Percentiles rank a stretch among this genome's conserved stretches.
These are phyloP conservation scores for Sporothrix schenckii DNA, from an alignment of 2,329 filamentous ascomycete genomes.

Conservation along the genomic window DNA sequence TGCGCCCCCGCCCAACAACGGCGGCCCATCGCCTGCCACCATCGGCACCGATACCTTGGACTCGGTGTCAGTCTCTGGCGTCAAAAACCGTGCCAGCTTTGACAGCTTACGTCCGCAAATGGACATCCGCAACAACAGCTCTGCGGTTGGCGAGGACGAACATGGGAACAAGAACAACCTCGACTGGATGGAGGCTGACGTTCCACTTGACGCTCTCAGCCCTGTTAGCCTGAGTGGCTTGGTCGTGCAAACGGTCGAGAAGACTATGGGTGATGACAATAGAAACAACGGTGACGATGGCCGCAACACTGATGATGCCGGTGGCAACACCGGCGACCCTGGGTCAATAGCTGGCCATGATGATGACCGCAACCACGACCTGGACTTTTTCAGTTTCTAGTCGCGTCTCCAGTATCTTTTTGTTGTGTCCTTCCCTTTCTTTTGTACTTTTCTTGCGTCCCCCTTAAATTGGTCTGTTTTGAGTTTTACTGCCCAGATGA, in stretches of 20 bases:
- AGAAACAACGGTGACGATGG: background rate
- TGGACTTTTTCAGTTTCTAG: slow-evolving; percentile 49
- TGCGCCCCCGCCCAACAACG: background rate
- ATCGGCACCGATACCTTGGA: background rate
- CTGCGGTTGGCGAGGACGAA: background rate
- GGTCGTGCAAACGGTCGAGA: slow-evolving; percentile 41
- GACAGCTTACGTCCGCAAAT: slow-evolving; percentile 19
- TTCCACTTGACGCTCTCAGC: slow-evolving; percentile 37
- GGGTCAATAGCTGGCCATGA: slow-evolving; percentile 17
- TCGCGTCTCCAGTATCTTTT: background rate
- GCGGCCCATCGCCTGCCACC: background rate
- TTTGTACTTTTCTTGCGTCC: background rate
- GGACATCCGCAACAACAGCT: slow-evolving; percentile 1
- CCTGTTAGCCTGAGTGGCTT: slow-evolving; percentile 44
- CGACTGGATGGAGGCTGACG: slow-evolving; percentile 39
- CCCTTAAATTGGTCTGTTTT: background rate
- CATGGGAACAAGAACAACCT: slow-evolving; percentile 27
- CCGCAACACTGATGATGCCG: background rate
- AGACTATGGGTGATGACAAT: slow-evolving; percentile 34
- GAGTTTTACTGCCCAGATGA: background rate
- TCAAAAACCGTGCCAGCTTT: background rate
- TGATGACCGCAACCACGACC: slow-evolving; percentile 43
- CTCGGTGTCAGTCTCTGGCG: background rate
- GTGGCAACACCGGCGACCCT: background rate
- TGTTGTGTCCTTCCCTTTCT: background rate